Evolutionary conservation across 306 rosid genomes (phyloP), one percentile per base, ranked within the genome.

Genomic region (Cucumis melo): DNA sequence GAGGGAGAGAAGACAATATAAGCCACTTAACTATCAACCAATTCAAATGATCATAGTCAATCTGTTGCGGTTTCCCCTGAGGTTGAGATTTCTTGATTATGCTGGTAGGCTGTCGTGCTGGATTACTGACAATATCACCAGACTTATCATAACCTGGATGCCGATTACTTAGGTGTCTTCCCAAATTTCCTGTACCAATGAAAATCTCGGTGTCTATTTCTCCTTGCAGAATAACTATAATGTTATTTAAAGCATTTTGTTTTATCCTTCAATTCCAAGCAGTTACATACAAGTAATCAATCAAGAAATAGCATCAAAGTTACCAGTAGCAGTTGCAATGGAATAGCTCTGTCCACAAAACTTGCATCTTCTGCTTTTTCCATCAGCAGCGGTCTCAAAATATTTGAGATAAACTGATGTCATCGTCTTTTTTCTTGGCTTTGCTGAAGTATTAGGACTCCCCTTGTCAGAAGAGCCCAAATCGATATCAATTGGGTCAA

Each of bases 331-430:
- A 16, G 99, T 92, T 42, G 96, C 98, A 78, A 90, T 89, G 19
- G 98, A 92, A 76, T 92, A 95, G 80, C 88, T 90, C 82, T 92
- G 98, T 67, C 98, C 98, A 77, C 99, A 95, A 82, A 95, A 95
- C 77, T 95, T 95, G 90, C 99, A 95, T 64, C 89, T 86, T 42
- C 99, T 85, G 74, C 89, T 92, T 80, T 92, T 92, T 36, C 93
- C 96, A 78, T 92, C 99, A 10, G 83, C 66, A 81, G 97, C 95
- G 5, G 98, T 89, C 91, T 95, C 97, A 67, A 95, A 95, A 84
- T 83, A 95, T 88, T 89, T 95, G 82, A 95, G 89, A 83, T 84
- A 92, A 66, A 92, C 97, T 8, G 99, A 95, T 13, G 99, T 95
- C 98, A 94, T 90, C 9, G 99, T 92, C 86, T 95, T 92, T 90